A percentile compares a stretch with the other conserved stretches of the same genome.
Conservation (phyloP, 1,139 yeast genomes). For the Suhomyces atakaporum region DNA sequence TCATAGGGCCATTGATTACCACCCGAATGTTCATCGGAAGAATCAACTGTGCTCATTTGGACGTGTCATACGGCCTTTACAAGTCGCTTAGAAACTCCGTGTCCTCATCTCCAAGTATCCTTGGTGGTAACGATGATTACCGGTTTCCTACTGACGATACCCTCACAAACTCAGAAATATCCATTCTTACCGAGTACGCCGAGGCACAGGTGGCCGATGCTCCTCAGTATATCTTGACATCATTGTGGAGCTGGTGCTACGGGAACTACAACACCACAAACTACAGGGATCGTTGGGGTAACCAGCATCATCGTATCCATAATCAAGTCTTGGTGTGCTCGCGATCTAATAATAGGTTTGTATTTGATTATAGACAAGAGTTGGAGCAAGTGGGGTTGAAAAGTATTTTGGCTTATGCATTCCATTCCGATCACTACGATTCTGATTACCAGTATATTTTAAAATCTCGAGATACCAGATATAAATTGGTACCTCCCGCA, state of each 20-base stretch:
- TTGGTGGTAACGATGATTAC: conserved; percentile 16
- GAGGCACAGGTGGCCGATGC: conserved; percentile 48
- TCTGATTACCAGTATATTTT: conserved; percentile 23
- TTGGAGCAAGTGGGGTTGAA: conserved; percentile 42
- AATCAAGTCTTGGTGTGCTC: conserved; percentile 28
- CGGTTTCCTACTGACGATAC: conserved; percentile 36
- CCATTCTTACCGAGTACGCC: conserved; percentile 49
- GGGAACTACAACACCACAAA: conserved; percentile 40
- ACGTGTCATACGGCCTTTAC: conserved; percentile 54
- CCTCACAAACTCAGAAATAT: conserved; percentile 54
- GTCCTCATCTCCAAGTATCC: conserved; percentile 20
- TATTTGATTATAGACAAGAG: conserved; percentile 50
- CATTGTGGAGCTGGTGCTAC: conserved; percentile 49
- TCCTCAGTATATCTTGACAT: conserved; percentile 51
- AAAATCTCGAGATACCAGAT: conserved; percentile 19
- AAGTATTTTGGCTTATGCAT: conserved; percentile 52
- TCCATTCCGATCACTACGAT: conserved; percentile 24
- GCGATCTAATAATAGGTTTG: conserved; percentile 16
- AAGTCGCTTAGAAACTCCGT: conserved; percentile 45
- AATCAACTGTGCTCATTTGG: conserved; percentile 51
- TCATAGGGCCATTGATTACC: conserved; percentile 33
- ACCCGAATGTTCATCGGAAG: conserved; percentile 35
- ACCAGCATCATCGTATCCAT: conserved; percentile 13
- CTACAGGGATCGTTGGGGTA: conserved; percentile 18
- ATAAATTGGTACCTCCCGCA: conserved; percentile 27